Evolutionary conservation across 495 filamentous ascomycete species (phyloP), one percentile per base, ranked within the genome.

Genomic region (Xylaria curta): DNA sequence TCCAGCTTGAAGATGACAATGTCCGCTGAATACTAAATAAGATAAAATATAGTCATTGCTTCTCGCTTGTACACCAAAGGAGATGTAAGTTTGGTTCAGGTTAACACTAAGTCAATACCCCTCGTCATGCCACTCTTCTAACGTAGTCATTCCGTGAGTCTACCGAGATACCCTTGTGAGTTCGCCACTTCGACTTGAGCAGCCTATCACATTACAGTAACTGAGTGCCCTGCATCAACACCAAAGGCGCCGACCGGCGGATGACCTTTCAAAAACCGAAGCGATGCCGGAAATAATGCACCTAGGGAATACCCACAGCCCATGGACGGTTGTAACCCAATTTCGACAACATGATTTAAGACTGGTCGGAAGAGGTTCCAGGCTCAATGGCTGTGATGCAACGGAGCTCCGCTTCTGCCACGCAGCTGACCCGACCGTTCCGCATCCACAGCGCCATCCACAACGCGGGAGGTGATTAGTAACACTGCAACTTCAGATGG

Each of bases 371-470:
- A 56, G 65, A 54, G 36, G 33, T 56, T 15, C n/a, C 49, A 56
- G 60, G n/a, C 38, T 26, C 38, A 26, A 44, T 26, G 10, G n/a
- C 38, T 63, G 38, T 44, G 60, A 63, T 63, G 60, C 60, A 44
- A 63, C 60, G 60, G 60, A 63, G 60, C 64, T 49, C 64, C 64
- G 63, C 64, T 66, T 66, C 44, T 66, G 28, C 24, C 64, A 40
- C 64, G 40, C 64, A 47, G 64, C 24, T 66, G 46, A 51, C 31
- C 64, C 64, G 64, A 53, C 64, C 64, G 44, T 66, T 65, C 62
- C 62, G 62, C 64, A 53, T 53, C 44, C 64, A 53, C 40, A 31
- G 31, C 33, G 62, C 62, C 64, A 53, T 53, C 44, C 64, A 53
- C 40, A n/a, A 47, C 33, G 62, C 62, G 42, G 58, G 58, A 60